Evolutionary conservation across 1,284 basidiomycete genomes (phyloP).

Genomic region (Ustilago cynodontis): DNA sequence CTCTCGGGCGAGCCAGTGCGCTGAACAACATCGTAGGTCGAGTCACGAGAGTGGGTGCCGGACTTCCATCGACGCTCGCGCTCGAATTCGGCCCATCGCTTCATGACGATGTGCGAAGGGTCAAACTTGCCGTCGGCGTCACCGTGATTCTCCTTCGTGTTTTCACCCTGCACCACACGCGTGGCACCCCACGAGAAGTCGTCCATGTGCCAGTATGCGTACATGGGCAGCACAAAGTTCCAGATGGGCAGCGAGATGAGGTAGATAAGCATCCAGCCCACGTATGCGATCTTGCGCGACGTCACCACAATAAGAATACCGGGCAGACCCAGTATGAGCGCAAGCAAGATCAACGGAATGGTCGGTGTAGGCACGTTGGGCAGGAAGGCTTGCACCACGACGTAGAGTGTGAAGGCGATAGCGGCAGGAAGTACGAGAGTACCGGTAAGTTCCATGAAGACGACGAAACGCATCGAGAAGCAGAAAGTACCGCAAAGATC

Average conservation of each 20-base stretch:
- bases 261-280: slow-evolving; percentile 72
- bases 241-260: slow-evolving; percentile 71
- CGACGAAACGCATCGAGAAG: slow-evolving; percentile 72
- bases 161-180: slow-evolving; percentile 69
- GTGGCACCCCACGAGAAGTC: slow-evolving; percentile 72
- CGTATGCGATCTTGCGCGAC: slow-evolving; percentile 71
- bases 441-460: slow-evolving; percentile 72
- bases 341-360: slow-evolving; percentile 68
- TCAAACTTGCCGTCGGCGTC: slow-evolving; percentile 85
- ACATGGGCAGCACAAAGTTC: slow-evolving; percentile 71
- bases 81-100: slow-evolving; percentile 98
- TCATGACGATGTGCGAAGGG: slow-evolving; percentile 96
- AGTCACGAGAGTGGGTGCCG: slow-evolving; percentile 85
- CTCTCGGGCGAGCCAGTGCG: slow-evolving; percentile 61
- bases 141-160: slow-evolving; percentile 65
- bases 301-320: slow-evolving; percentile 72
- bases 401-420: slow-evolving; percentile 71
- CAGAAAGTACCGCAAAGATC: slow-evolving; percentile 73
- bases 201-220: slow-evolving; percentile 71
- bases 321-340: slow-evolving; percentile 72
- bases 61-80: slow-evolving; percentile 92
- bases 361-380: slow-evolving; percentile 53
- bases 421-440: slow-evolving; percentile 72
- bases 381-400: slow-evolving; percentile 66
- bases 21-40: slow-evolving; percentile 74